Conservation (phyloP, 345 rosid species). For the Salix koriyanagi region DNA sequence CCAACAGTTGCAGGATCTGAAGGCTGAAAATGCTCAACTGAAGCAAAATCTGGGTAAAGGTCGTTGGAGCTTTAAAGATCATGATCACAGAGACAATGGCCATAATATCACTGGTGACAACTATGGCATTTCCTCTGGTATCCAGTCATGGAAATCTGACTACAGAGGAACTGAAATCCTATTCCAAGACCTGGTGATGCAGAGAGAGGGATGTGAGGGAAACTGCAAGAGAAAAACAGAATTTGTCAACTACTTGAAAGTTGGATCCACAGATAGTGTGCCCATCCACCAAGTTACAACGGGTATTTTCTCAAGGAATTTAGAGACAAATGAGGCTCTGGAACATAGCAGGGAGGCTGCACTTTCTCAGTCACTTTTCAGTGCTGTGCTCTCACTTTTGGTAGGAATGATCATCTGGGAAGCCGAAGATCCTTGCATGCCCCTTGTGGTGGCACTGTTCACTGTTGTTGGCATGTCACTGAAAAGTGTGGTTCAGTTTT, state of each 20-base stretch:
- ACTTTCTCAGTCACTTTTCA: conserved; percentile 52
- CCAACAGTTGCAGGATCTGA: conserved; percentile 49
- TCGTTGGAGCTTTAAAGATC: conserved; percentile 26
- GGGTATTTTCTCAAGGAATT: conserved; percentile 16
- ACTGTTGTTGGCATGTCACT: conserved; percentile 69
- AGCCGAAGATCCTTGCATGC: conserved; percentile 63
- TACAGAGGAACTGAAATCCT: conserved; percentile 17
- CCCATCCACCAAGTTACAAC: conserved; percentile 29
- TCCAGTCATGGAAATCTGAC: conserved; percentile 15
- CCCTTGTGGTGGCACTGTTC: conserved; percentile 74
- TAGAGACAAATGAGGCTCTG: conserved; percentile 20
- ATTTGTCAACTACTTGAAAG: not conserved
- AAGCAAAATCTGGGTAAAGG: conserved; percentile 41
- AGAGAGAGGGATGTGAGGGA: conserved; percentile 21
- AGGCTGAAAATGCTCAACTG: conserved; percentile 49
- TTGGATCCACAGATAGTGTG: conserved; percentile 19
- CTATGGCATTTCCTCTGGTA: conserved; percentile 9
- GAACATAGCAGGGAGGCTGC: conserved; percentile 46
- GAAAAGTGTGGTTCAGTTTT: conserved; percentile 58
- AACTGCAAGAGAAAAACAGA: conserved; percentile 22
- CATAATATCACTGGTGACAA: conserved; percentile 21
- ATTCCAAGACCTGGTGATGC: conserved; percentile 13
- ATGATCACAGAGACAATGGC: conserved; percentile 10
- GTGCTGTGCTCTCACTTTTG: conserved; percentile 52
- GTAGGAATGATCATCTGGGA: conserved; percentile 64